Percentiles rank a stretch among this genome's conserved stretches.
Conservation (phyloP, 73 alveolate genomes). For the Effrenium voratum region DNA sequence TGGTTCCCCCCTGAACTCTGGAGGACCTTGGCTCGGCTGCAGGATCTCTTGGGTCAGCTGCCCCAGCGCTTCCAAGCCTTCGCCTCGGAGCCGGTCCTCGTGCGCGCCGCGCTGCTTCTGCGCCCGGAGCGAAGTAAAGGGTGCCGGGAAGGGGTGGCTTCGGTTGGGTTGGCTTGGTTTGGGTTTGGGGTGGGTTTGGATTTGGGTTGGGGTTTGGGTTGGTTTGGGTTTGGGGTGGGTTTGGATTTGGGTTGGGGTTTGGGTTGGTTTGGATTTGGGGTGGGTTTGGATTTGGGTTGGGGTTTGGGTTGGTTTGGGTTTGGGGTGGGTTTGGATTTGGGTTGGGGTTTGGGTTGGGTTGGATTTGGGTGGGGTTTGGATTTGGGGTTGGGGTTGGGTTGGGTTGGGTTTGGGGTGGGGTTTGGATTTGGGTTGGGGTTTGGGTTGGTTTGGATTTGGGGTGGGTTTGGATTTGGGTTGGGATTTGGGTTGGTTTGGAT, state of each 20-base stretch:
- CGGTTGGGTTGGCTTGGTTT: neutral
- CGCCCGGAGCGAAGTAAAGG: neutral
- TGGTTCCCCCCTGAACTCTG: too few species aligned
- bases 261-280: neutral
- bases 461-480: too few species aligned
- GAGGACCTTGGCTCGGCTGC: neutral
- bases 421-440: too few species aligned
- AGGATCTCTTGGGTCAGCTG: conserved; percentile 45
- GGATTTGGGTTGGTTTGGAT: too few species aligned
- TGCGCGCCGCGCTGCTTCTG: conserved; percentile 78
- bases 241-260: neutral
- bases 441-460: too few species aligned
- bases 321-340: too few species aligned
- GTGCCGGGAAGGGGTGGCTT: neutral
- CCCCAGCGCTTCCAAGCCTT: conserved; percentile 26
- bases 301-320: too few species aligned
- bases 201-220: neutral
- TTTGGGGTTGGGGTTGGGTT: too few species aligned
- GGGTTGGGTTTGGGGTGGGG: too few species aligned
- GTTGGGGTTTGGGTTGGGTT: too few species aligned
- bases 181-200: neutral
- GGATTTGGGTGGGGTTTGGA: too few species aligned
- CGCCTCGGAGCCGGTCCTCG: conserved; percentile 75
- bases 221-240: neutral
- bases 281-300: too few species aligned